Percentiles rank a stretch among this genome's conserved stretches.
These are phyloP conservation scores for Suillus subluteus DNA, from an alignment of 768 basidiomycete genomes.

Conservation along the genomic window DNA sequence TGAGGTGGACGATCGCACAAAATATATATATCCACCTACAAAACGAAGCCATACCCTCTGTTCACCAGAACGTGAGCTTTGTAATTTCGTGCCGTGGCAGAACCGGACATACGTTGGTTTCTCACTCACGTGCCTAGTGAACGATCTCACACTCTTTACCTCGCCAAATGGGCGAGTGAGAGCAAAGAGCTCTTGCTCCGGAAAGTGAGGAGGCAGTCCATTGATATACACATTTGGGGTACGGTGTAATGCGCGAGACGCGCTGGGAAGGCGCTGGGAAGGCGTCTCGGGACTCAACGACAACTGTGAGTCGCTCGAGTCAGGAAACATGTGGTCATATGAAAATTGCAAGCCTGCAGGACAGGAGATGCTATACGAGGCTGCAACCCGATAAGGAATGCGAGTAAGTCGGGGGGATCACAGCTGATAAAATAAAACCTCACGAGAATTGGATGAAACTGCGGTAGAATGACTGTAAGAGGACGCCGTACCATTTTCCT, in stretches of 20 bases:
- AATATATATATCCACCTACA: slow-evolving; percentile 51
- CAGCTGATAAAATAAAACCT: slow-evolving; percentile 1
- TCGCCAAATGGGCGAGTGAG: slow-evolving; percentile 74
- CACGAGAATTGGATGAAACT: slow-evolving; percentile 30
- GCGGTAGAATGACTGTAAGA: slow-evolving; percentile 12
- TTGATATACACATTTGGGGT: slow-evolving; percentile 90
- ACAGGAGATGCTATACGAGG: slow-evolving; percentile 30
- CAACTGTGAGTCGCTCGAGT: slow-evolving; percentile 19
- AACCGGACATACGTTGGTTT: slow-evolving; percentile 50
- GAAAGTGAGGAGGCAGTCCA: slow-evolving; percentile 81
- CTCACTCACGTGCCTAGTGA: slow-evolving; percentile 82
- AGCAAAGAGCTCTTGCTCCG: slow-evolving; percentile 77
- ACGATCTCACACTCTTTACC: slow-evolving; percentile 79
- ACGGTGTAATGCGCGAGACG: slow-evolving; percentile 19
- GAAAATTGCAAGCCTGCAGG: slow-evolving; percentile 17
- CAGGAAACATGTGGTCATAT: slow-evolving; percentile 17
- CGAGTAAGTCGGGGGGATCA: slow-evolving; percentile 12
- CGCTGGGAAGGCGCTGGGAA: slow-evolving; percentile 17
- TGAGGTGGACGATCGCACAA: slow-evolving; percentile 10
- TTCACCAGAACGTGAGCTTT: slow-evolving; percentile 21
- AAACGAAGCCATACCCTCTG: slow-evolving; percentile 79
- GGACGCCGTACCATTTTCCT: slow-evolving; percentile 21
- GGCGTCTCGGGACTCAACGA: slow-evolving; percentile 19
- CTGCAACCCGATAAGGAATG: slow-evolving; percentile 14
- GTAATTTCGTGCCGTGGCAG: slow-evolving; percentile 12